Evolutionary conservation across 2,329 filamentous ascomycete genomes (phyloP), one percentile per base, ranked within the genome.

Genomic region (Apiospora pterosperma): DNA sequence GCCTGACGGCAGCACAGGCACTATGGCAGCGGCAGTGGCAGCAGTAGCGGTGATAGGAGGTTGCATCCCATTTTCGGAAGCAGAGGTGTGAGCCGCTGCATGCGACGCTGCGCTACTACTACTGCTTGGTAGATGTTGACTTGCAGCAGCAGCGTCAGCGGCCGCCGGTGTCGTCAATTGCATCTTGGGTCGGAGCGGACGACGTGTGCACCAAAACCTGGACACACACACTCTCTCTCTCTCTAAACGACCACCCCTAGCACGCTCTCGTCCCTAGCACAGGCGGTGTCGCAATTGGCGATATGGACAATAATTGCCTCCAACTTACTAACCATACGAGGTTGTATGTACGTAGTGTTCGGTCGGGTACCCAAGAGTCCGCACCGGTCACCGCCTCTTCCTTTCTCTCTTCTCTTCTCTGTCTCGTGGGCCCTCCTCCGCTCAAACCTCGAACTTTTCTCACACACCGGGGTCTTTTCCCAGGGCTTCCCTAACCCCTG

Each of bases 71-170:
- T 55, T 55, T 34, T 28, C 48, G 48, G 48, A 55, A 61, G 34
- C 36, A 36, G 55, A 16, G 36, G 58, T 10, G 58, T 21, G 36
- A 44, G 60, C 36, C 28, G 60, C 36, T 36, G 60, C 36, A 34
- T 41, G 60, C 23, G 39, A 44, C 36, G 60, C 58, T 60, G 36
- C 58, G 58, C 58, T 60, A 11, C 58, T 11, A 38, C 58, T 36
- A n/a, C 58, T 60, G 58, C 36, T 39, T 25, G 58, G 34, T 38
- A n/a, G n/a, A n/a, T 60, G 58, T 39, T 60, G 58, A 60, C 34
- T 60, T 60, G 34, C 58, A 59, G 55, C 21, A 34, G 44, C 25
- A 55, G 48, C 48, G 28, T 12, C 48, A 34, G 48, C 28, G 16
- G 28, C 48, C 48, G 48, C 48, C 48, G 48, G 48, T 34, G 25